Evolutionary conservation across 23 red algal species (phyloP).

Genomic region (Gracilaria vermiculophylla): DNA sequence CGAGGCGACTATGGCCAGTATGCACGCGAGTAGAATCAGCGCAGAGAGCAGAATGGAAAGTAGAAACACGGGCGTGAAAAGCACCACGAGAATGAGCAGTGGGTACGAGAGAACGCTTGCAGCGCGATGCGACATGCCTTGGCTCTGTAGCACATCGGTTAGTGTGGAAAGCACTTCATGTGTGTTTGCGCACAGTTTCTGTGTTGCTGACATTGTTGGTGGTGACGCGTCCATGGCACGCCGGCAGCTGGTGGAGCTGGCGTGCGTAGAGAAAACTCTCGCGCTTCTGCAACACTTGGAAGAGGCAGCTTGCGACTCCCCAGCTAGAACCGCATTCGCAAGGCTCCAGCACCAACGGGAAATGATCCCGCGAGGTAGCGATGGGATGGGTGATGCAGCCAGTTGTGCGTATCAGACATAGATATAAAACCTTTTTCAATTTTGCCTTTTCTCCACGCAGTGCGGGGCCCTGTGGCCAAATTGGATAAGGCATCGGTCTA

Average conservation of each 20-base stretch:
- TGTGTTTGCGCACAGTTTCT: neutral
- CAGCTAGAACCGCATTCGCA: too few relatives aligned
- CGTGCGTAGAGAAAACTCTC: too few relatives aligned
- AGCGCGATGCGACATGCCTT: neutral
- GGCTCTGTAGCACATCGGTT: neutral
- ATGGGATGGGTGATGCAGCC: too few relatives aligned
- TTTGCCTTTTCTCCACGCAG: too few relatives aligned
- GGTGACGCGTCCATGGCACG: neutral
- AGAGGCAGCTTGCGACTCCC: too few relatives aligned
- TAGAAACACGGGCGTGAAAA: slow-evolving; percentile 8
- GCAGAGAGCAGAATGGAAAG: neutral
- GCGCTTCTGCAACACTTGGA: too few relatives aligned
- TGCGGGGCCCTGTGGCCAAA: slow-evolving; percentile 64
- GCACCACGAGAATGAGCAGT: neutral
- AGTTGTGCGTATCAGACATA: too few relatives aligned
- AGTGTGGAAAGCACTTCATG: neutral
- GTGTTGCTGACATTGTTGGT: neutral
- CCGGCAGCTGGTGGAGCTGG: neutral
- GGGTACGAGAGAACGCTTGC: slow-evolving; percentile 11
- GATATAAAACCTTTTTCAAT: too few relatives aligned
- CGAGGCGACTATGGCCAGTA: neutral
- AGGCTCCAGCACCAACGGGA: too few relatives aligned
- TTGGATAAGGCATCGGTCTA: slow-evolving; percentile 85
- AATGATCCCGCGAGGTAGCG: too few relatives aligned
- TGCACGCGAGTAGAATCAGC: neutral